Evolutionary conservation across 768 basidiomycete species (phyloP).

Genomic region (Boletellus ananiceps): DNA sequence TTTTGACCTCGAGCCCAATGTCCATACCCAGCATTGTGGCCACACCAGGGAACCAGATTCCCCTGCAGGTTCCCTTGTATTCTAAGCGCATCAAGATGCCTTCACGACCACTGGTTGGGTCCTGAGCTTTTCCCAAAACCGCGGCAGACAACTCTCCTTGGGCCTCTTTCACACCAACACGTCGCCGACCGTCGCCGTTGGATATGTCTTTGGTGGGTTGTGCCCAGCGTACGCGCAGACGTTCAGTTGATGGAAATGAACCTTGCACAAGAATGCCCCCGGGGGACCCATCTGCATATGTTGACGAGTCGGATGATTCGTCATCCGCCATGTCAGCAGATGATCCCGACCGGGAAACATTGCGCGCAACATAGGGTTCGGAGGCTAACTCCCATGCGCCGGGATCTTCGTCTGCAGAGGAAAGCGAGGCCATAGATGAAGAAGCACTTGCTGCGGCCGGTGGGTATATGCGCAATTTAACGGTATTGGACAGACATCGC

Average conservation of each 20-base stretch:
- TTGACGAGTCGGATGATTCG: slow-evolving; percentile 71
- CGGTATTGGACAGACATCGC: slow-evolving; percentile 70
- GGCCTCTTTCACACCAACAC: slow-evolving; percentile 66
- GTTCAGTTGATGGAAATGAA: slow-evolving; percentile 73
- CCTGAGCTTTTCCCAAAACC: slow-evolving; percentile 48
- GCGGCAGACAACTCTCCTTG: slow-evolving; percentile 63
- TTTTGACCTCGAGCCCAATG: slow-evolving; percentile 61
- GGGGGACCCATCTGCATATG: slow-evolving; percentile 43
- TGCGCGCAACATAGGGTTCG: slow-evolving; percentile 70
- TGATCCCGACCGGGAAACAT: slow-evolving; percentile 49
- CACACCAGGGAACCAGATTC: slow-evolving; percentile 79
- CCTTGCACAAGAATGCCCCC: slow-evolving; percentile 70
- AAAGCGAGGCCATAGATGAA: slow-evolving; percentile 68
- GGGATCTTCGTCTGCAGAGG: slow-evolving; percentile 68
- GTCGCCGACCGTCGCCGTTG: slow-evolving; percentile 51
- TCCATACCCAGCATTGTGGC: slow-evolving; percentile 80
- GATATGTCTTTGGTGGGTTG: slow-evolving; percentile 48
- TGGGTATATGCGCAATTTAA: slow-evolving; percentile 71
- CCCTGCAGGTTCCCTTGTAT: slow-evolving; percentile 70
- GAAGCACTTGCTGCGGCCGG: slow-evolving; percentile 46
- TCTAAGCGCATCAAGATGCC: slow-evolving; percentile 63
- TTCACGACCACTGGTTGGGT: slow-evolving; percentile 36
- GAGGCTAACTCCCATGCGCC: slow-evolving; percentile 71
- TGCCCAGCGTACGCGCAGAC: slow-evolving; percentile 76
- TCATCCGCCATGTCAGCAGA: slow-evolving; percentile 76